phyloP scores from a whole-genome alignment of 2,329 filamentous ascomycete species.

The Onygenales sp. region DNA sequence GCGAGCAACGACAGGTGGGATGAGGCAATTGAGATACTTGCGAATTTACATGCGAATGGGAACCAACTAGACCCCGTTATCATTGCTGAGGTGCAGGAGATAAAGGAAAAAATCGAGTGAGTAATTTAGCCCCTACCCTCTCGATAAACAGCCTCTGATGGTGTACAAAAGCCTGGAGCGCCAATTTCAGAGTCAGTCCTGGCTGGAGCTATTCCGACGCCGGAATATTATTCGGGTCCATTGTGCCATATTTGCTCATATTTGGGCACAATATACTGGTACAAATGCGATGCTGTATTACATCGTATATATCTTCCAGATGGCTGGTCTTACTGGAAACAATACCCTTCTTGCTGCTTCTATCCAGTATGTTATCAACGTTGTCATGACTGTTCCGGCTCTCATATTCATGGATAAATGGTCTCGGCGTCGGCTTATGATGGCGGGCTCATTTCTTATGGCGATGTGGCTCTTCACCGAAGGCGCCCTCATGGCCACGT shows the following conservation, averaged over 20 bases:
- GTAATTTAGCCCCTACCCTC: no score
- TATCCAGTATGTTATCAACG: conserved; percentile 57
- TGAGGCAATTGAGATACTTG: conserved; percentile 29
- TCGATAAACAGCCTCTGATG: no score
- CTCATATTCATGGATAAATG: conserved; percentile 52
- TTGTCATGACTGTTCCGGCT: conserved; percentile 49
- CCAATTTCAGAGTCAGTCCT: no score
- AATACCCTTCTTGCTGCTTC: conserved; percentile 50
- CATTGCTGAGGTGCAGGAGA: conserved; percentile 52
- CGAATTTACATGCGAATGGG: conserved; percentile 49
- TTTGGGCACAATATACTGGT: no score
- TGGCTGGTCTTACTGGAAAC: conserved; percentile 22
- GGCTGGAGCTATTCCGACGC: no score
- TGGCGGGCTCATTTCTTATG: conserved; percentile 53
- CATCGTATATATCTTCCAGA: no score
- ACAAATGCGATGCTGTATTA: no score
- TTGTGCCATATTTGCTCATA: no score
- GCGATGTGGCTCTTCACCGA: conserved; percentile 24
- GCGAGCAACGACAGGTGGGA: no score
- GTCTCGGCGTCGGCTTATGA: conserved; percentile 49
- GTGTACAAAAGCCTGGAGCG: no score
- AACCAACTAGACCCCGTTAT: conserved; percentile 28
- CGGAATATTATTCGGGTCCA: no score
- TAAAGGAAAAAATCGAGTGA: conserved; percentile 15
- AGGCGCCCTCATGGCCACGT: conserved; percentile 21